Base-by-base conservation (phyloP, 2,329 filamentous ascomycete genomes). In the Graphilbum sp. region DNA sequence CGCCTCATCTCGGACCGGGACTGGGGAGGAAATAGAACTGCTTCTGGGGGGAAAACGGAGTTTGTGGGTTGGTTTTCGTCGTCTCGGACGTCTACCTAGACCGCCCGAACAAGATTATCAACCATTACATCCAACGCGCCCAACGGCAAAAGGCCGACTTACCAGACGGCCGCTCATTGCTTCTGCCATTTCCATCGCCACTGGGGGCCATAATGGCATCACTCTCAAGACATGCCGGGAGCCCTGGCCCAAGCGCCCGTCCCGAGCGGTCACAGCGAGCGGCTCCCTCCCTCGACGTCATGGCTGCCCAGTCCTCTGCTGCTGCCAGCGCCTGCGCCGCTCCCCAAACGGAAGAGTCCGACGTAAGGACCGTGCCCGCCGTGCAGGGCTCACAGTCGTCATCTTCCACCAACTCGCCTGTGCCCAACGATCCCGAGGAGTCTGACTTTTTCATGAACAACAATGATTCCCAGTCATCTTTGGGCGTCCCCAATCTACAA, bases 381-480 rank as follows among this genome's bases (percentile, higher is more conserved):
- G 21, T 41, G 21, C 60, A 69, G 45, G 68, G 72, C 50, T 73
- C 68, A 32, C 62, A 68, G 44, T 71, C 69, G 2, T 71, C 69
- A 4, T 82, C 78, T 6, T 80, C 80, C 8, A 81, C 77, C 41
- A 82, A 79, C 53, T 86, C 81, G 2, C 80, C 81, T 33, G 73
- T 70, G 37, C 75, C 79, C 37, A 75, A 74, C 54, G 80, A 85
- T 52, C 85, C 92, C 59, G 81, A 87, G 53, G 88, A 95, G 60
- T 93, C 86, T 48, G 88, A 95, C 60, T 94, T 90, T 58, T 90
- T 90, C 57, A 79, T 81, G 54, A 72, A 70, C 41, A 79, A 81
- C 50, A 94, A 95, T 62, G 88, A 95, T 61, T 95, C 88, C 4
- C 73, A 90, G 55, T 95, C 88, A 1, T 95, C 88, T 1, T 70